Evolutionary conservation across 2,329 filamentous ascomycete species (phyloP).

Genomic region (Penicillium sp.): DNA sequence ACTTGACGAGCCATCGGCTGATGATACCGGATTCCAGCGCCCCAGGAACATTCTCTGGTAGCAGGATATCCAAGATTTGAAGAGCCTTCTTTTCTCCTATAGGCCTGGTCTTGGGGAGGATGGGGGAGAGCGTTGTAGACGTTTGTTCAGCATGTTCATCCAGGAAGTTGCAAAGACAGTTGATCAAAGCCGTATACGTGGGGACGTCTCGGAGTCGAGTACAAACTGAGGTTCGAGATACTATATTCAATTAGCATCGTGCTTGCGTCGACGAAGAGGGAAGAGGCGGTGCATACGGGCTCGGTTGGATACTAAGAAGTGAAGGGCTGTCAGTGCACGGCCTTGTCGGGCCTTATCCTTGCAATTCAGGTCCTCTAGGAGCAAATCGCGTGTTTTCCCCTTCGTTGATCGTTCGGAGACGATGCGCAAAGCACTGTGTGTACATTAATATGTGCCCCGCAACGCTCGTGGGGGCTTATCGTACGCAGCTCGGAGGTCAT

Average conservation of each 20-base stretch:
- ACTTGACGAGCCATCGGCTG: conserved; percentile 68
- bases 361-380: conserved; percentile 42
- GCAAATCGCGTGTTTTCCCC: conserved; percentile 36
- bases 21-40: conserved; percentile 62
- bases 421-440: conserved; percentile 42
- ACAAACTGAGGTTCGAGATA: conserved; percentile 35
- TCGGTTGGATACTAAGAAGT: conserved; percentile 41
- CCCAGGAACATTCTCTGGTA: conserved; percentile 56
- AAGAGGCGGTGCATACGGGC: conserved; percentile 29
- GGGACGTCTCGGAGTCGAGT: conserved; percentile 32
- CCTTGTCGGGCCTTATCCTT: conserved; percentile 35
- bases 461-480: conserved; percentile 45
- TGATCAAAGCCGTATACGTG: conserved; percentile 39
- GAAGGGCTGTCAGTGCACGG: conserved; percentile 42
- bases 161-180: conserved; percentile 42
- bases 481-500: conserved; percentile 65
- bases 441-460: conserved; percentile 49
- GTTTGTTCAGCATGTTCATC: conserved; percentile 37
- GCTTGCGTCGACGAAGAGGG: background rate
- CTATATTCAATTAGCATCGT: conserved; percentile 20
- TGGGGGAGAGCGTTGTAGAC: conserved; percentile 34
- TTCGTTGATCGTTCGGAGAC: conserved; percentile 45
- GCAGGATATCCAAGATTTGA: conserved; percentile 56
- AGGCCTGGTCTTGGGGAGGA: conserved; percentile 40
- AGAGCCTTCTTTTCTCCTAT: conserved; percentile 43